A percentile compares a stretch with the other conserved stretches of the same genome.
phyloP scores from a whole-genome alignment of 495 filamentous ascomycete genomes.

The Lophiotrema nucula region DNA sequence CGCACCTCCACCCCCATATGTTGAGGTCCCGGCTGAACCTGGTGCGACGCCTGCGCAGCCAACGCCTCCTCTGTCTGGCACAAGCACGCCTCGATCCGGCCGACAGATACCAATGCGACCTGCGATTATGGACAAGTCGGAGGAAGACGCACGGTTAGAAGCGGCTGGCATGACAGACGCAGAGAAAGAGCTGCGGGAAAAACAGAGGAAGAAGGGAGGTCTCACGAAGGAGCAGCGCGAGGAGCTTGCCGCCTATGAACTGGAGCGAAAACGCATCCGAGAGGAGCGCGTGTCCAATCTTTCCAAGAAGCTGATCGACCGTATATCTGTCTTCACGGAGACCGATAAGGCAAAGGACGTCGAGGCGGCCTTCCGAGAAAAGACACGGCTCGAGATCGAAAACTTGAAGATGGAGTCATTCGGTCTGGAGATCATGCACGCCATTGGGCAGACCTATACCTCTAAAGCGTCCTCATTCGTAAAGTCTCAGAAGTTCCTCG shows the following conservation, averaged over 20 bases:
- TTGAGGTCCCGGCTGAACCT: constrained; percentile 22
- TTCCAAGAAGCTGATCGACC: constrained; percentile 78
- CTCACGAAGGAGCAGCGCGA: constrained; percentile 87
- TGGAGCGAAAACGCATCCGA: constrained; percentile 78
- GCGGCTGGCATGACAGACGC: constrained; percentile 70
- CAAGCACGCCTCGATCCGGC: constrained; percentile 62
- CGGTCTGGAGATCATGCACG: constrained; percentile 93
- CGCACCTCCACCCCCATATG: constrained; percentile 24
- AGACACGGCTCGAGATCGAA: constrained; percentile 93
- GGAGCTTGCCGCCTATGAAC: constrained; percentile 81
- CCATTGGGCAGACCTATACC: constrained; percentile 85
- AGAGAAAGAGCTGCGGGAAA: constrained; percentile 73
- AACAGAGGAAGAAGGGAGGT: constrained; percentile 85
- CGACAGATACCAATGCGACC: constrained; percentile 69
- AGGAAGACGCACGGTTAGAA: constrained; percentile 74
- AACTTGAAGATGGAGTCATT: constrained; percentile 99
- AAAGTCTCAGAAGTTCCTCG: constrained; percentile 94
- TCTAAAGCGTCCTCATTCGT: constrained; percentile 83
- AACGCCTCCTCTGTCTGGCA: constrained; percentile 50
- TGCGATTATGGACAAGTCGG: constrained; percentile 83
- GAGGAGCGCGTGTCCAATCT: constrained; percentile 87
- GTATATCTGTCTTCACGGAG: constrained; percentile 94
- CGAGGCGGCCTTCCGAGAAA: constrained; percentile 84
- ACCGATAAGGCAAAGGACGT: constrained; percentile 86
- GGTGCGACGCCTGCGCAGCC: background rate